phyloP scores from a whole-genome alignment of 257 asterid species.

The Rhazya stricta region DNA sequence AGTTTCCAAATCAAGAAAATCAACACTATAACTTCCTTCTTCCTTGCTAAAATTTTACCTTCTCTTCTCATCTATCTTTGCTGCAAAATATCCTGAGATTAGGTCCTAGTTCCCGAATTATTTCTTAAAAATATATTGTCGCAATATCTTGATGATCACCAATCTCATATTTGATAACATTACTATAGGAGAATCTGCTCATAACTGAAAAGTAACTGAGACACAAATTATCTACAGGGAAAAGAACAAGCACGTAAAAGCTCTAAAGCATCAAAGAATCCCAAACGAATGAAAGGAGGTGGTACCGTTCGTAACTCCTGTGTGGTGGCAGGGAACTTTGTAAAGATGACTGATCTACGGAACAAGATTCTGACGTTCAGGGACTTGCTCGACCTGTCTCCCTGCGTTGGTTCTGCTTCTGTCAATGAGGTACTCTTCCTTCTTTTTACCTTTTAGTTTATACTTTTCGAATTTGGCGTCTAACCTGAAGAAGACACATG shows the following conservation, averaged over 20 bases:
- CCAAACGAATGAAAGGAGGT: conserved; percentile 20
- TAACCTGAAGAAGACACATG: neutral
- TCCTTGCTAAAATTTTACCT: neutral
- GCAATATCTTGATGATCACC: neutral
- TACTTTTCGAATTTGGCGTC: neutral
- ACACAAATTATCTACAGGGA: conserved; percentile 35
- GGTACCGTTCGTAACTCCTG: conserved; percentile 30
- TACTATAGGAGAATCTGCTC: neutral
- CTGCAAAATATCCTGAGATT: neutral
- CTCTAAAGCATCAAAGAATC: conserved; percentile 26
- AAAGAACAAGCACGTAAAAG: conserved; percentile 32
- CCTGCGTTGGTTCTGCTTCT: conserved; percentile 59
- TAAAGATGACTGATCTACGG: conserved; percentile 46
- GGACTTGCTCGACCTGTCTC: conserved; percentile 79
- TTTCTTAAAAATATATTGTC: neutral
- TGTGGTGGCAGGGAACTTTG: conserved; percentile 45
- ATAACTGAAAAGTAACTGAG: neutral
- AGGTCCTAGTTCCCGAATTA: neutral
- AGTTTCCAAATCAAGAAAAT: neutral
- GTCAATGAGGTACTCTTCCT: conserved; percentile 47
- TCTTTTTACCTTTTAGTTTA: neutral
- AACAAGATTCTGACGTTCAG: conserved; percentile 64
- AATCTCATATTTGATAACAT: neutral
- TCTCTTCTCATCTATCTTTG: too few relatives aligned
- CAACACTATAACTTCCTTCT: too few relatives aligned